These are phyloP conservation scores for Ensete glaucum DNA, from an alignment of 176 grass and related monocot species.

Conservation along the genomic window DNA sequence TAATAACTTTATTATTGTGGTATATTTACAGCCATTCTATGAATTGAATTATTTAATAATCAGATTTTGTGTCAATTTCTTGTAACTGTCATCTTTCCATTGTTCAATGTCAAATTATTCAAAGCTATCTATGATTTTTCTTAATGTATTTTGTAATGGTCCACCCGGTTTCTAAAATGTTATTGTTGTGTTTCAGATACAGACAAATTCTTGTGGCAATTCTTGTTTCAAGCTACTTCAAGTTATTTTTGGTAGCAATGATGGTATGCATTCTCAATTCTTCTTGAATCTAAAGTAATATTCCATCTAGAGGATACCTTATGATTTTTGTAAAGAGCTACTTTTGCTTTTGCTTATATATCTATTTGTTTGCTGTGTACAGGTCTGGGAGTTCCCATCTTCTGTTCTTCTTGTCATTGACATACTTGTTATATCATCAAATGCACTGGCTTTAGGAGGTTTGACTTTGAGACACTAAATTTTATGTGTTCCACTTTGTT, in stretches of 20 bases:
- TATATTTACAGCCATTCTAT: neutral
- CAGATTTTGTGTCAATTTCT: neutral
- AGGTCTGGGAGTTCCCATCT: slow-evolving; percentile 89
- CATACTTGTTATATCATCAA: slow-evolving; percentile 82
- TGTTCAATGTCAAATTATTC: neutral
- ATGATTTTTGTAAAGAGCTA: neutral
- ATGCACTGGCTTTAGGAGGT: slow-evolving; percentile 80
- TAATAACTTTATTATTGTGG: neutral
- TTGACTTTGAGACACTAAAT: slow-evolving; percentile 13
- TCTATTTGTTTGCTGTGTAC: slow-evolving; percentile 10
- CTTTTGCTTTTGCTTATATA: slow-evolving; percentile 15
- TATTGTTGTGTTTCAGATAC: slow-evolving; percentile 44
- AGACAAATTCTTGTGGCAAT: slow-evolving; percentile 52
- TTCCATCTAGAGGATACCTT: too few species aligned
- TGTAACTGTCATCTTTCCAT: neutral
- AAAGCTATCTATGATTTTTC: neutral
- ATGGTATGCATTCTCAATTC: slow-evolving; percentile 24
- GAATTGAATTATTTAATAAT: neutral
- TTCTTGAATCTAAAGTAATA: neutral
- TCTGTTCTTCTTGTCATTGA: slow-evolving; percentile 67
- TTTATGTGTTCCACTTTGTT: slow-evolving; percentile 14
- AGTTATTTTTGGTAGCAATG: slow-evolving; percentile 68
- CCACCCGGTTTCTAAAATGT: neutral
- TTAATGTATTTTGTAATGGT: neutral
- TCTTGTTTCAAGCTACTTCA: slow-evolving; percentile 92